A percentile compares a stretch with the other conserved stretches of the same genome.
phyloP scores from a whole-genome alignment of 176 grass and related monocot genomes.

The Cymbopogon citratus region DNA sequence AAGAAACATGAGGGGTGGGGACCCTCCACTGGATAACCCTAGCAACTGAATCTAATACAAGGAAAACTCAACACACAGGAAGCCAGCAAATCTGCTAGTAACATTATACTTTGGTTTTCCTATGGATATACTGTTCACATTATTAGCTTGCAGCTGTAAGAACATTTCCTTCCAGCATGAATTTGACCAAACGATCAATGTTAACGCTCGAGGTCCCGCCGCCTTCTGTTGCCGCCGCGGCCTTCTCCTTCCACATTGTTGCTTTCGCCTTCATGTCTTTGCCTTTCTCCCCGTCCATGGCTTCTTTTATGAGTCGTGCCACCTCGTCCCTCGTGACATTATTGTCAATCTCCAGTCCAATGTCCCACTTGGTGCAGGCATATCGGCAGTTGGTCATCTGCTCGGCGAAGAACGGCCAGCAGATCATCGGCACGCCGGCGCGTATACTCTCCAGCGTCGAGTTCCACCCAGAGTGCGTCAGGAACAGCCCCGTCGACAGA shows the following conservation, averaged over 20 bases:
- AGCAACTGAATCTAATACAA: too few species aligned
- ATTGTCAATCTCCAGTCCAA: conserved; percentile 51
- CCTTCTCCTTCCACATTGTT: conserved; percentile 45
- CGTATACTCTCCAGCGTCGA: conserved; percentile 68
- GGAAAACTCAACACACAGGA: too few species aligned
- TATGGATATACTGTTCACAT: not conserved
- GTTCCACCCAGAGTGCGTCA: conserved; percentile 79
- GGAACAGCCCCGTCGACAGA: conserved; percentile 45
- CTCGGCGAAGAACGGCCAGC: conserved; percentile 75
- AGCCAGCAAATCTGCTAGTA: not conserved
- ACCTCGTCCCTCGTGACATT: conserved; percentile 51
- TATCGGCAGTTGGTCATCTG: conserved; percentile 57
- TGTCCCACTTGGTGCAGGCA: conserved; percentile 44
- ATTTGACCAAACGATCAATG: conserved; percentile 22
- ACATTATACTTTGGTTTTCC: not conserved
- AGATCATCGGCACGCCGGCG: conserved; percentile 61
- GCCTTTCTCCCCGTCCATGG: conserved; percentile 52
- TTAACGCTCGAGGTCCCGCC: conserved; percentile 21
- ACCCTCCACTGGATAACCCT: too few species aligned
- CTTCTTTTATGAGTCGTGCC: conserved; percentile 41
- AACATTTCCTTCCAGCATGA: conserved; percentile 27
- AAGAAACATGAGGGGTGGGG: too few species aligned
- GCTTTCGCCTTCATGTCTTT: conserved; percentile 45
- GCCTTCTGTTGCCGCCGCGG: conserved; percentile 18
- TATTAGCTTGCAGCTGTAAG: not conserved